phyloP scores from a whole-genome alignment of 1,284 basidiomycete genomes.

The Quambalaria eucalypti region DNA sequence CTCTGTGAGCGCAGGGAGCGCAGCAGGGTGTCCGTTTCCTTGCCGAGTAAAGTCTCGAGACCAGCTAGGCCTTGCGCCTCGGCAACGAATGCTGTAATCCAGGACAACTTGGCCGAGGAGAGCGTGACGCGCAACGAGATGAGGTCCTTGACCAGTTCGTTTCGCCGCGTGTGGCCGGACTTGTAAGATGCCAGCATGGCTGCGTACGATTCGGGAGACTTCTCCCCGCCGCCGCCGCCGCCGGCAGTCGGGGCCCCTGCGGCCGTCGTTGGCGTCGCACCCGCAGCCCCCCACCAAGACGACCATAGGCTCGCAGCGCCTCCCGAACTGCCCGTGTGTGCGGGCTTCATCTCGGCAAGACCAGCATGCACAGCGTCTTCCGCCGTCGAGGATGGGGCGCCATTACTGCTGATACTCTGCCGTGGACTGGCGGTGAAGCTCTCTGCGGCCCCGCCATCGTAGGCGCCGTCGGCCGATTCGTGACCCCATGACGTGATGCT shows the following conservation, averaged over 20 bases:
- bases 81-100: slow-evolving; percentile 67
- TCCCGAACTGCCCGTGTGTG: slow-evolving; percentile 5
- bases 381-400: slow-evolving; percentile 9
- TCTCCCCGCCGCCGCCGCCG: slow-evolving; percentile 4
- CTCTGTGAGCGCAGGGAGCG: neutral
- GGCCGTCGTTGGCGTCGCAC: neutral
- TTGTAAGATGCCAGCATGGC: slow-evolving; percentile 15
- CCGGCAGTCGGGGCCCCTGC: neutral
- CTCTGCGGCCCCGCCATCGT: no score
- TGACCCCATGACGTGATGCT: slow-evolving; percentile 55
- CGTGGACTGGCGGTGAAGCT: no score
- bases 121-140: slow-evolving; percentile 76
- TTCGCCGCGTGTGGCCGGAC: slow-evolving; percentile 10
- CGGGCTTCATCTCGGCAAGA: neutral
- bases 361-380: neutral
- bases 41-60: slow-evolving; percentile 22
- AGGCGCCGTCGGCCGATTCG: slow-evolving; percentile 12
- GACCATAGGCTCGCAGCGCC: slow-evolving; percentile 21
- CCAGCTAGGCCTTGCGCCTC: slow-evolving; percentile 59
- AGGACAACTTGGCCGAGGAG: slow-evolving; percentile 68
- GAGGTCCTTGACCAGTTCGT: slow-evolving; percentile 58
- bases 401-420: no score
- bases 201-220: slow-evolving; percentile 10
- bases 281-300: slow-evolving; percentile 30
- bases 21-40: slow-evolving; percentile 14